Conservation (phyloP, 176 grass and related monocot genomes). For the Tuctoria greenei region DNA sequence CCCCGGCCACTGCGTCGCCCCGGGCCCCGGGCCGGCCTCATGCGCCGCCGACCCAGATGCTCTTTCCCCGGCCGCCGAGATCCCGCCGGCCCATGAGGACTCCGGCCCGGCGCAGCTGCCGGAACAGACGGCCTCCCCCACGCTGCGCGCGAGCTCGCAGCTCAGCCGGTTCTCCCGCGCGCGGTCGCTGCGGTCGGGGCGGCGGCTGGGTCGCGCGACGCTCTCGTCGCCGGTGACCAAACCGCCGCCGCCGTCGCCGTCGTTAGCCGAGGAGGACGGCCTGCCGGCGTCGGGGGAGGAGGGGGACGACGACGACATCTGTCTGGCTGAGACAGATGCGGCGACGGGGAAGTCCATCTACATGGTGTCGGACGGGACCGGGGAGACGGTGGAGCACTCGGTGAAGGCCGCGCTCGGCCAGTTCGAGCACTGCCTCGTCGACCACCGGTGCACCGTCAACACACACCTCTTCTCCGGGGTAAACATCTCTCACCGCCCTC, state of each 20-base stretch:
- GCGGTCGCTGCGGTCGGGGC: constrained; percentile 64
- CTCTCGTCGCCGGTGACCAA: constrained; percentile 1
- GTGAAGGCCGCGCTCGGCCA: constrained; percentile 92
- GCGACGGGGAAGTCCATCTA: constrained; percentile 74
- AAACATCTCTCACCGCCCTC: background rate
- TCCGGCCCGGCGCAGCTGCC: background rate
- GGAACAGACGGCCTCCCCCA: constrained; percentile 1
- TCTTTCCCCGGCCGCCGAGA: constrained; percentile 10
- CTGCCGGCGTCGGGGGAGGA: background rate
- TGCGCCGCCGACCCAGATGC: constrained; percentile 24
- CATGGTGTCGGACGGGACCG: constrained; percentile 94
- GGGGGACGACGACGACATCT: constrained; percentile 19
- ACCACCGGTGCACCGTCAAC: constrained; percentile 65
- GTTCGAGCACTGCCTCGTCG: constrained; percentile 88
- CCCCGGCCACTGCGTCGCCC: constrained; percentile 6
- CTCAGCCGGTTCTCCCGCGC: constrained; percentile 68
- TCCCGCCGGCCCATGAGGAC: background rate
- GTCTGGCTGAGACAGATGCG: constrained; percentile 2
- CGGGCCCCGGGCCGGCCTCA: constrained; percentile 8
- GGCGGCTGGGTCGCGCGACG: constrained; percentile 24
- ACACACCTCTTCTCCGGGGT: constrained; percentile 91
- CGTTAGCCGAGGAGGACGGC: background rate
- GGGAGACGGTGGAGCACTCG: constrained; percentile 90
- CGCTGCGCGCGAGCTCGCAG: constrained; percentile 43
- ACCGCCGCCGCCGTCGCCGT: background rate